Conservation (phyloP, 257 asterid genomes). For the Gentiana straminea region DNA sequence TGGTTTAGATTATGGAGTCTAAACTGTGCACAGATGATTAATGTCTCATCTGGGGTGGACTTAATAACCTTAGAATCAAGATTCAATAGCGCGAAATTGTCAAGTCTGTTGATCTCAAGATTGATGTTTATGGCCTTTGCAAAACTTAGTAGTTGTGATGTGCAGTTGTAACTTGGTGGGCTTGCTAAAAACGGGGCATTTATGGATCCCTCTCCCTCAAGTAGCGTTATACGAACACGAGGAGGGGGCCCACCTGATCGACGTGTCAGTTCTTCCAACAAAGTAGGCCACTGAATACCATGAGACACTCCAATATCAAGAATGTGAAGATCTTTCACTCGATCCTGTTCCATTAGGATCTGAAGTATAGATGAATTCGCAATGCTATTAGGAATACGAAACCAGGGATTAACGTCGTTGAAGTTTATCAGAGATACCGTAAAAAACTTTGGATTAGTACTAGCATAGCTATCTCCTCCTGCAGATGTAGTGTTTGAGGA, state of each 20-base stretch:
- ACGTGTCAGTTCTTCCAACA: constrained; percentile 60
- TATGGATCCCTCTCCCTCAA: constrained; percentile 25
- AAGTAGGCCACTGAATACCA: constrained; percentile 89
- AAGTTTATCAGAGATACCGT: constrained; percentile 52
- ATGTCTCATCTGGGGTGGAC: constrained; percentile 44
- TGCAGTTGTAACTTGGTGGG: constrained; percentile 46
- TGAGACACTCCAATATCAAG: constrained; percentile 85
- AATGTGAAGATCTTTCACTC: constrained; percentile 51
- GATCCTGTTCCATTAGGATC: constrained; percentile 36
- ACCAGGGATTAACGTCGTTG: constrained; percentile 82
- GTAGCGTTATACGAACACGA: constrained; percentile 56
- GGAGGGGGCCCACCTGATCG: constrained; percentile 78
- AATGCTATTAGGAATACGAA: constrained; percentile 63
- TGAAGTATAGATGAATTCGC: constrained; percentile 78
- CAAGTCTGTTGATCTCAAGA: constrained; percentile 57
- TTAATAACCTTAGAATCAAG: constrained; percentile 42
- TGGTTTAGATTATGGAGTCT: constrained; percentile 60
- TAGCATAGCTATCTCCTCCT: constrained; percentile 30
- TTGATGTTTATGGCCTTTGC: constrained; percentile 66
- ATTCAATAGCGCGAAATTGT: constrained; percentile 39
- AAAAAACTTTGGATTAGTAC: constrained; percentile 50
- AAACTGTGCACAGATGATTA: constrained; percentile 62
- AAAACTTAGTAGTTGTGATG: constrained; percentile 48
- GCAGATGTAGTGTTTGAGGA: constrained; percentile 17
- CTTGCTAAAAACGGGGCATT: constrained; percentile 38